A percentile compares a stretch with the other conserved stretches of the same genome.
Conservation (phyloP, 2,329 filamentous ascomycete species). For the Trichoderma pleuroti region DNA sequence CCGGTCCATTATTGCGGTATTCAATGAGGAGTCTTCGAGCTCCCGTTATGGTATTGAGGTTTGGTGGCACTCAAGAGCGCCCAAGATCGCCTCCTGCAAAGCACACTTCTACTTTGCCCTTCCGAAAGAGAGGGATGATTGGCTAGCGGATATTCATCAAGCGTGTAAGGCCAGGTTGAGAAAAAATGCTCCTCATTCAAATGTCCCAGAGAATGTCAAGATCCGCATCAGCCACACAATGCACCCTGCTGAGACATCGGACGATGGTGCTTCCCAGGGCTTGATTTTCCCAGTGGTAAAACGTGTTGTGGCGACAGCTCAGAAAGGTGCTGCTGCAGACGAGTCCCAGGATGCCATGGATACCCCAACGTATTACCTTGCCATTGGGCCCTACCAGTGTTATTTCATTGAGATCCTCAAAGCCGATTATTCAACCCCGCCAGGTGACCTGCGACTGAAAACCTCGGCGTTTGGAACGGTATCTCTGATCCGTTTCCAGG, state of each 20-base stretch:
- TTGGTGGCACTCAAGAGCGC: constrained; percentile 51
- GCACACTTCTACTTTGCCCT: constrained; percentile 48
- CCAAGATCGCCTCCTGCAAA: constrained; percentile 45
- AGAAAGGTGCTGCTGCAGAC: constrained; percentile 40
- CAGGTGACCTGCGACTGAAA: constrained; percentile 47
- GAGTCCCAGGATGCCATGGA: constrained; percentile 47
- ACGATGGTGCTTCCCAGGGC: constrained; percentile 29
- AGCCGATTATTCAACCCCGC: constrained; percentile 39
- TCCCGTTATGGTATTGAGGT: constrained; percentile 52
- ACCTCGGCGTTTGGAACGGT: constrained; percentile 52
- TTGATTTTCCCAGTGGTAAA: constrained; percentile 52
- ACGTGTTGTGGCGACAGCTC: constrained; percentile 40
- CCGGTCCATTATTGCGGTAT: constrained; percentile 49
- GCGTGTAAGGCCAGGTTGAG: constrained; percentile 40
- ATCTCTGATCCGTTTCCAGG: constrained; percentile 49
- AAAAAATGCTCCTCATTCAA: constrained; percentile 33
- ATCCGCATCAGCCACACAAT: constrained; percentile 46
- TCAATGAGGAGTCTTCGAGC: constrained; percentile 48
- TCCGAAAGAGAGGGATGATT: constrained; percentile 48
- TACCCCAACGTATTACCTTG: constrained; percentile 52
- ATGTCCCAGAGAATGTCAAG: constrained; percentile 46
- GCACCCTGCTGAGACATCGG: constrained; percentile 39
- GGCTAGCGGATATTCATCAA: constrained; percentile 46
- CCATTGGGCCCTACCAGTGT: constrained; percentile 51
- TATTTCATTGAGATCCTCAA: constrained; percentile 50